Base-by-base conservation (phyloP, 2,329 filamentous ascomycete species). In the Fusarium zealandicum region DNA sequence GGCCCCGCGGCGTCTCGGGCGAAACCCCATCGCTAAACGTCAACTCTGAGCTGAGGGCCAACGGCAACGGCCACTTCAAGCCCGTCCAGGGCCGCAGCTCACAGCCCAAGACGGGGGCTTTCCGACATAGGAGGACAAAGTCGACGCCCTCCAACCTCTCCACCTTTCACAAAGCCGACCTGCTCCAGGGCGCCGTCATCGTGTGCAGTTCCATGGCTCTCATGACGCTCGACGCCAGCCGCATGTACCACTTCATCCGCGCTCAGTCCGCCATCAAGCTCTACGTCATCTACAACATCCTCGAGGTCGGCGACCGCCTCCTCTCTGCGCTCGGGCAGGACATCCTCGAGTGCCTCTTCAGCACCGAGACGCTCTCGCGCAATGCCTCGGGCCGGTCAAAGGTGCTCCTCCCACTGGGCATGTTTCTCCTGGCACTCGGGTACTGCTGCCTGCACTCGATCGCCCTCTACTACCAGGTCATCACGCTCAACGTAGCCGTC, bases 211-310 rank as follows among this genome's bases (percentile, higher is more conserved):
- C 91, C 65, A 79, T 89, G 44, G 86, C 93, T 12, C 79, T 99
- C 43, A 93, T 96, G 87, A 88, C 85, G 18, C 88, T 99, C 38
- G 96, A 99, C 71, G 95, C 95, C 6, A 97, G 93, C 70, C 86
- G 93, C 44, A 97, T 98, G 91, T 99, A 99, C 70, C 95, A 99
- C 73, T 93, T 93, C 67, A 96, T 99, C 66, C 89, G 93, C 39
- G 95, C 92, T 0, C 95, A 99, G 73, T 93, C 93, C 2, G 93
- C 93, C 7, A 97, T 99, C 76, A 99, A 99, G 72, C 83, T 99
- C 10, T 99, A 99, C 72, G 95, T 99, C 54, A 98, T 99, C 49
- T 99, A 96, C 80, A 99, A 99, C 69, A 90, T 97, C 28, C 84
- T 99, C 5, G 95, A 99, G 75, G 90, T 96, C 2, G 90, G 90